A percentile compares a stretch with the other conserved stretches of the same genome.
These are phyloP conservation scores for Paratrypanosoma confusum DNA, from an alignment of 208 protist genomes.

Conservation along the genomic window DNA sequence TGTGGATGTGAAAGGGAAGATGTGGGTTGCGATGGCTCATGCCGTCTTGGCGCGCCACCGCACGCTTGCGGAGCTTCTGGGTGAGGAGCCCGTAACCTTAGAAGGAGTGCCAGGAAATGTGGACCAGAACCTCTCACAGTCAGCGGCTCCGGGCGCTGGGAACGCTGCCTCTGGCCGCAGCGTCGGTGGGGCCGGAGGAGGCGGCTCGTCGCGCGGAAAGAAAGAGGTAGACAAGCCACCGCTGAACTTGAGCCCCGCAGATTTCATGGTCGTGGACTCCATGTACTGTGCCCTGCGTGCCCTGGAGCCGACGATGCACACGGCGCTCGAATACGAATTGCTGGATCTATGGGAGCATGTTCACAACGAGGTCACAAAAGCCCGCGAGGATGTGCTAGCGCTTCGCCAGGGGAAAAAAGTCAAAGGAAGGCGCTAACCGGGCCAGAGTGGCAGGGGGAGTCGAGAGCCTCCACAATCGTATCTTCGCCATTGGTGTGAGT, in stretches of 20 bases:
- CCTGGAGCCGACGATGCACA: conserved; percentile 73
- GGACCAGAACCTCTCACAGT: conserved; percentile 57
- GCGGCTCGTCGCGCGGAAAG: conserved; percentile 14
- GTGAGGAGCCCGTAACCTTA: too few relatives aligned
- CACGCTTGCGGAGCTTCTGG: conserved; percentile 60
- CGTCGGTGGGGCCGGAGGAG: conserved; percentile 14
- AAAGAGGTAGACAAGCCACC: conserved; percentile 50
- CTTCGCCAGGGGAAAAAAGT: conserved; percentile 31
- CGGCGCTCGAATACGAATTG: conserved; percentile 55
- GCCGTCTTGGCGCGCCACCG: conserved; percentile 39
- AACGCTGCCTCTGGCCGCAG: conserved; percentile 1
- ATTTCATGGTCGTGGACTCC: conserved; percentile 60
- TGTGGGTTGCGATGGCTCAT: conserved; percentile 66
- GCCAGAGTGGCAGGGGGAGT: too few relatives aligned
- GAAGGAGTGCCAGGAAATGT: too few relatives aligned
- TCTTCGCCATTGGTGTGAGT: too few relatives aligned
- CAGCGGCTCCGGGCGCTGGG: background rate
- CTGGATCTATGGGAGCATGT: conserved; percentile 76
- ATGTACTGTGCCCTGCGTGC: conserved; percentile 50
- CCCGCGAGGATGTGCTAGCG: conserved; percentile 56
- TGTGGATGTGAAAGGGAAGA: conserved; percentile 42
- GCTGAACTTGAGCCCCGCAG: conserved; percentile 38
- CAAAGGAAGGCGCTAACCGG: too few relatives aligned
- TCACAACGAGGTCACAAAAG: conserved; percentile 57
- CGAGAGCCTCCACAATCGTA: too few relatives aligned